Evolutionary conservation across 169 alveolate species (phyloP).

Genomic region (Babesia divergens): DNA sequence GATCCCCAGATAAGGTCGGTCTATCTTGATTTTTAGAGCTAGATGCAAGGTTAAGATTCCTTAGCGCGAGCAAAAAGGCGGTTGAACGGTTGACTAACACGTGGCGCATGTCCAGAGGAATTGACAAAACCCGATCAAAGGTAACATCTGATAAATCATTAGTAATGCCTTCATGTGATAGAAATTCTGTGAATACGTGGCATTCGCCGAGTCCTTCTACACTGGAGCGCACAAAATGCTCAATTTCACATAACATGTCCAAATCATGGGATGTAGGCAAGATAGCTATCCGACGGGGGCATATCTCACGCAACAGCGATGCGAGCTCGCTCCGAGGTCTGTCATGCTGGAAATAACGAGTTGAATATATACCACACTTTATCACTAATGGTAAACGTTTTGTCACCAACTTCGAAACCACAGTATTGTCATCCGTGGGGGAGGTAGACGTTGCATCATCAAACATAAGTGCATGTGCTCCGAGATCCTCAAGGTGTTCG

Average conservation of each 20-base stretch:
- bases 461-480: not conserved
- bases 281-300: constrained; percentile 20
- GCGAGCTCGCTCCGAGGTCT: constrained; percentile 11
- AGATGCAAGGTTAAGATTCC: too few relatives aligned
- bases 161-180: too few relatives aligned
- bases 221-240: not conserved
- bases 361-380: constrained; percentile 6
- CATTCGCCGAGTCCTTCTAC: not conserved
- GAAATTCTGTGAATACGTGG: too few relatives aligned
- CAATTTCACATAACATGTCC: not conserved
- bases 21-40: not conserved
- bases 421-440: not conserved
- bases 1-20: not conserved
- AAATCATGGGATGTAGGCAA: not conserved
- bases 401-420: not conserved
- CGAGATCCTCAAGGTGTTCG: constrained; percentile 20
- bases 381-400: constrained; percentile 33
- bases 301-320: constrained; percentile 12
- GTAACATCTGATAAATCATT: not conserved
- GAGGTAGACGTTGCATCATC: not conserved
- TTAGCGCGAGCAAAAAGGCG: not conserved
- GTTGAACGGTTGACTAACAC: constrained; percentile 2
- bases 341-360: constrained; percentile 15
- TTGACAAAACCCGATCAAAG: not conserved
- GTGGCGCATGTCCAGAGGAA: constrained; percentile 25